A percentile compares a stretch with the other conserved stretches of the same genome.
Conservation (phyloP, 768 basidiomycete genomes). For the Leucocoprinus sp. region DNA sequence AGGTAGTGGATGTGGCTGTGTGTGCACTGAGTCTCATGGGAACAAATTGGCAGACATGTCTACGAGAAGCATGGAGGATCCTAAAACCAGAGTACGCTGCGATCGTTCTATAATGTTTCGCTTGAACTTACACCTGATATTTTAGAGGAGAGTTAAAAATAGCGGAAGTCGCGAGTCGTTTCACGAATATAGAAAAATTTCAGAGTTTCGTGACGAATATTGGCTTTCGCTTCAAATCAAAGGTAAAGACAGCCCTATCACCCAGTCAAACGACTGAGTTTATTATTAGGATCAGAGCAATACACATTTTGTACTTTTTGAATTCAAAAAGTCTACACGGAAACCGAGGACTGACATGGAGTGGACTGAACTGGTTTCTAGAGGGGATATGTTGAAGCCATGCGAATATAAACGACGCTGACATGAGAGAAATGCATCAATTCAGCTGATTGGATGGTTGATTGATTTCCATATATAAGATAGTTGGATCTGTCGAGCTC, state of each 20-base stretch:
- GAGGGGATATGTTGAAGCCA: slow-evolving; percentile 61
- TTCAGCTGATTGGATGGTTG: background rate
- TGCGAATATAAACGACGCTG: slow-evolving; percentile 91
- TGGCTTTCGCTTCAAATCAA: slow-evolving; percentile 66
- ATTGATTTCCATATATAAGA: slow-evolving; percentile 6
- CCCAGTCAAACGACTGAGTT: too few species aligned
- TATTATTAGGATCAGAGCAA: slow-evolving; percentile 63
- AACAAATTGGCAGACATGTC: slow-evolving; percentile 88
- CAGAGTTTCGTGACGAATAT: slow-evolving; percentile 49
- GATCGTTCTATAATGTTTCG: background rate
- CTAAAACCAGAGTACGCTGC: slow-evolving; percentile 69
- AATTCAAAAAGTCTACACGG: slow-evolving; percentile 58
- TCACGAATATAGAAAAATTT: slow-evolving; percentile 63
- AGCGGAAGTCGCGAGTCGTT: slow-evolving; percentile 85
- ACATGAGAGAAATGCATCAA: slow-evolving; percentile 13
- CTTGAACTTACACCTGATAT: background rate
- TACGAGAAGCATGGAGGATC: slow-evolving; percentile 86
- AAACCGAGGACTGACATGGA: slow-evolving; percentile 43
- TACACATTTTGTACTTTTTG: slow-evolving; percentile 80
- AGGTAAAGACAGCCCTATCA: too few species aligned
- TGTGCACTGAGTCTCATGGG: slow-evolving; percentile 97
- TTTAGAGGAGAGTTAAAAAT: slow-evolving; percentile 74
- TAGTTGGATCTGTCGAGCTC: background rate
- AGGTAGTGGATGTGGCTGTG: slow-evolving; percentile 84
- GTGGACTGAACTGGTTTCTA: slow-evolving; percentile 48